Evolutionary conservation across 257 asterid genomes (phyloP).

Genomic region (Penstemon barbatus): DNA sequence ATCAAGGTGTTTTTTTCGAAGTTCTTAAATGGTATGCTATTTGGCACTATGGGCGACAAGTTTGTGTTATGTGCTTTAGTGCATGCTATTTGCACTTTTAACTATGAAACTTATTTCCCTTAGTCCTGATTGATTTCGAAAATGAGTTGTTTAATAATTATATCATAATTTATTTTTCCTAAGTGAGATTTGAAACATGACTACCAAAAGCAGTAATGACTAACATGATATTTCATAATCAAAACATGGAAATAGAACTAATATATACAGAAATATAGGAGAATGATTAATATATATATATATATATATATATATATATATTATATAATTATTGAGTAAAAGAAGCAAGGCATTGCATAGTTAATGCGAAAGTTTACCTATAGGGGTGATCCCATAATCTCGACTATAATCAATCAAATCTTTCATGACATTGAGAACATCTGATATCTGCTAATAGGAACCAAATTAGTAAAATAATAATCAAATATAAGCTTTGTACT

Average conservation of each 20-base stretch:
- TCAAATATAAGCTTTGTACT: background rate
- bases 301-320: no score
- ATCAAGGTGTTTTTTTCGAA: no score
- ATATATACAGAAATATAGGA: no score
- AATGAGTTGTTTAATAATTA: background rate
- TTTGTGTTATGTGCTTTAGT: no score
- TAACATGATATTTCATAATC: background rate
- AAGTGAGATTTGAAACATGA: background rate
- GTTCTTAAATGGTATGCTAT: no score
- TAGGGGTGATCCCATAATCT: slow-evolving; percentile 16
- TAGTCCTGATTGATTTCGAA: no score
- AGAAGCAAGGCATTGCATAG: no score
- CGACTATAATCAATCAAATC: slow-evolving; percentile 31
- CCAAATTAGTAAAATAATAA: slow-evolving; percentile 7
- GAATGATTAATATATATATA: no score
- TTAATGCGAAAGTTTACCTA: slow-evolving; percentile 4
- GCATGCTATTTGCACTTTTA: no score
- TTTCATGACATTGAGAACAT: slow-evolving; percentile 33
- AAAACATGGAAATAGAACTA: background rate
- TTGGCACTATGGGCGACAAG: no score
- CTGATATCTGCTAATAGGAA: slow-evolving; percentile 31
- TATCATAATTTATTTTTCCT: slow-evolving; percentile 13
- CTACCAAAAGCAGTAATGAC: background rate
- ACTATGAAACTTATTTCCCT: no score
- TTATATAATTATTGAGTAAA: no score